Conservation (phyloP, 768 basidiomycete genomes). For the Boletus sensibilis region DNA sequence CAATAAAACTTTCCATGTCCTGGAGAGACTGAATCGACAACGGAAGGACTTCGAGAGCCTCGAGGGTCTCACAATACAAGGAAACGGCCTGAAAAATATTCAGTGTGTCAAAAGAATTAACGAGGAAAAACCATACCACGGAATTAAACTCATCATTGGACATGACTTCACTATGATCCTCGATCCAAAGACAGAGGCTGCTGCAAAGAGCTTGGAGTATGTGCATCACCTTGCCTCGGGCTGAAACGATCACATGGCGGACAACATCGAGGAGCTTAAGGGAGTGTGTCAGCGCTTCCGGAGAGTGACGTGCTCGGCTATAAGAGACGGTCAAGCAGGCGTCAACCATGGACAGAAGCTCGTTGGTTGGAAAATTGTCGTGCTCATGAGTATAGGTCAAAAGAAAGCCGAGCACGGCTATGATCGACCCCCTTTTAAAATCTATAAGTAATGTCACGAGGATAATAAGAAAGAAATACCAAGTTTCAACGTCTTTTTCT, state of each 20-base stretch:
- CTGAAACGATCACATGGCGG: conserved; percentile 33
- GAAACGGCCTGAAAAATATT: conserved; percentile 25
- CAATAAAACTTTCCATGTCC: conserved; percentile 45
- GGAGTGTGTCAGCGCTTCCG: conserved; percentile 28
- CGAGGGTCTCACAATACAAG: conserved; percentile 48
- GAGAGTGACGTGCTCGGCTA: conserved; percentile 17
- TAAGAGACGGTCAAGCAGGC: conserved; percentile 37
- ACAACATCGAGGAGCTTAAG: conserved; percentile 40
- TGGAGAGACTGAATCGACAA: conserved; percentile 43
- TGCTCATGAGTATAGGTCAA: conserved; percentile 8
- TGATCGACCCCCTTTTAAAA: conserved; percentile 21
- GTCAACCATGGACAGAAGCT: conserved; percentile 32
- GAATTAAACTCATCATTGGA: conserved; percentile 45
- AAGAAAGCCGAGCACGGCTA: conserved; percentile 18
- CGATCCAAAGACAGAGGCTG: conserved; percentile 52
- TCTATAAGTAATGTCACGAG: conserved; percentile 7
- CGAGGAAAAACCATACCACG: conserved; percentile 39
- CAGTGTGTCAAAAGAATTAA: neutral
- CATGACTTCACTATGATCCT: conserved; percentile 43
- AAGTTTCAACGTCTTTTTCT: conserved; percentile 17
- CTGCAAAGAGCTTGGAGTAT: conserved; percentile 39
- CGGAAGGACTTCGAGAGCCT: conserved; percentile 37
- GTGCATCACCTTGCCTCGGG: conserved; percentile 29
- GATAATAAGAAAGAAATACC: conserved; percentile 14
- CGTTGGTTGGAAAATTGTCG: conserved; percentile 11